Conservation (phyloP, 164 flowering plant genomes). For the Vitis amurensis region DNA sequence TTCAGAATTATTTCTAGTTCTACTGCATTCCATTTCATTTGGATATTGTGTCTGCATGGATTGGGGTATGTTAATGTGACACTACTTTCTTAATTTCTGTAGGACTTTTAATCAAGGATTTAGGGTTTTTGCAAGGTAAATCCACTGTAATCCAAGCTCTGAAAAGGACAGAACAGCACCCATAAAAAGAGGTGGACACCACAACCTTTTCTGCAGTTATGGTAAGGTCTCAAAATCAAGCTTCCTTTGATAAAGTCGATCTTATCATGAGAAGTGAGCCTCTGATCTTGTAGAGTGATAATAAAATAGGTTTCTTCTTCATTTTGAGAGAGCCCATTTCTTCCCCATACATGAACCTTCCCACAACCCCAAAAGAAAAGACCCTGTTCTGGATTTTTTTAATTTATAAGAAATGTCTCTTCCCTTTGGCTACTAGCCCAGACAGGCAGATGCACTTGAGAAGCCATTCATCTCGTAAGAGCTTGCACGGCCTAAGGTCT, state of each 20-base stretch:
- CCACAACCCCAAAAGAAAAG: neutral
- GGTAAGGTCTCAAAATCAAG: slow-evolving; percentile 24
- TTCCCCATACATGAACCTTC: slow-evolving; percentile 23
- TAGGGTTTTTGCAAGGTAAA: slow-evolving; percentile 3
- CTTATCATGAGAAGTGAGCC: slow-evolving; percentile 9
- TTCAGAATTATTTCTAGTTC: too few relatives aligned
- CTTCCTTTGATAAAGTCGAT: slow-evolving; percentile 9
- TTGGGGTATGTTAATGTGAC: neutral
- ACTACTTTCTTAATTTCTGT: neutral
- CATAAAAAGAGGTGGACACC: slow-evolving; percentile 10
- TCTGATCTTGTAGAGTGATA: slow-evolving; percentile 6
- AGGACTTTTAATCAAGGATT: slow-evolving; percentile 1
- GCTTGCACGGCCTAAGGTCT: too few relatives aligned
- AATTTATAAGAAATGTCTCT: neutral
- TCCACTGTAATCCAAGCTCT: slow-evolving; percentile 5
- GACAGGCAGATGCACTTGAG: too few relatives aligned
- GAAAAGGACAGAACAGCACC: slow-evolving; percentile 26
- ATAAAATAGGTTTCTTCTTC: neutral
- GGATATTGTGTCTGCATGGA: neutral
- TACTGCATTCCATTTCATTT: too few relatives aligned
- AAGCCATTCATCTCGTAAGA: too few relatives aligned
- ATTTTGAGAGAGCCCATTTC: neutral
- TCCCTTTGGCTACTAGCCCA: neutral
- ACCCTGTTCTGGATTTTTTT: neutral
- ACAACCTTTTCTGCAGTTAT: slow-evolving; percentile 12